Base-by-base conservation (phyloP, 2,329 filamentous ascomycete species). In the Akanthomyces lecanii region DNA sequence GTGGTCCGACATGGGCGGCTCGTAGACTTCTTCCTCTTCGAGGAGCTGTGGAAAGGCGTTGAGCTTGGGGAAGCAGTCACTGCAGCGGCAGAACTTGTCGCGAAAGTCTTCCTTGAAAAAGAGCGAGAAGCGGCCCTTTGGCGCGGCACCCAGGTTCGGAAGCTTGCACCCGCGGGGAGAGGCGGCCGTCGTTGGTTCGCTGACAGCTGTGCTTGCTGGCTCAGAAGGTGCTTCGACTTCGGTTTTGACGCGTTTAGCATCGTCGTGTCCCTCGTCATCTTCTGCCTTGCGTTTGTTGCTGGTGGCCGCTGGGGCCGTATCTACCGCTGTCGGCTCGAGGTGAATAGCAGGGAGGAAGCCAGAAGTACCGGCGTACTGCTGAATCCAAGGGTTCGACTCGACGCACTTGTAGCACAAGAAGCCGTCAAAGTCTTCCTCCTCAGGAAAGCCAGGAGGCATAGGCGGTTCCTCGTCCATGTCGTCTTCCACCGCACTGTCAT, bases 331-430 rank as follows among this genome's bases (percentile, higher is more conserved):
- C n/a, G 62, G 69, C 2, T 71, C 66, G 7, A 77, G 73, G 64
- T 87, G 88, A 0, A 97, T 84, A 0, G 93, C 84, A 0, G 85
- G 81, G 0, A 98, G 79, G 70, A 99, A 98, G 0, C 93, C 92
- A 0, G 85, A 72, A 0, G 90, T 85, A 2, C 89, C 89, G 6
- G 91, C 92, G 72, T 98, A 98, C 66, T 82, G 81, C 77, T 94
- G 96, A 74, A 98, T 89, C 95, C 95, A 99, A 0, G 92, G 91
- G 69, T 92, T 86, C 1, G 92, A 86, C 47, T 93, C 87, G 16
- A 96, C 84, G 69, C 95, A 99, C 72, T 96, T 96, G 79, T 95
- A 97, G 79, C 95, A 99, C 44, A 99, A 83, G 70, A 98, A 89
- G 33, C 89, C 86, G 60, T 96, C 92, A 67, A 99, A 99, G 36